Base-by-base conservation (phyloP, 805 yeast genomes). In the Candida incommunis region DNA sequence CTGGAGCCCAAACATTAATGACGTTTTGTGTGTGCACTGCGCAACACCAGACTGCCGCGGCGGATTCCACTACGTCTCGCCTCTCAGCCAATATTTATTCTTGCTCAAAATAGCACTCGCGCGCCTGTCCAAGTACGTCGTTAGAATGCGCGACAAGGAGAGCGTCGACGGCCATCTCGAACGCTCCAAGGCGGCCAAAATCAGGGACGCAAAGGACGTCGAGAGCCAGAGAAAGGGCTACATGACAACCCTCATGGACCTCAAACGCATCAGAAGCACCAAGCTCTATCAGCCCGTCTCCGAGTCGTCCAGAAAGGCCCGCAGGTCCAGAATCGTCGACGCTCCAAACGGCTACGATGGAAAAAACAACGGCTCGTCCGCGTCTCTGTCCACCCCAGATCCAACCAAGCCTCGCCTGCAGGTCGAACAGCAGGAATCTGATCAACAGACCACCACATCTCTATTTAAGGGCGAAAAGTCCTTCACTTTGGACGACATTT, bases 401-500 rank as follows among this genome's bases (percentile, higher is more conserved):
- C 27, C 27, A 25, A 22, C 41, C 1, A 35, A 45, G 2, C 46
- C 45, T 41, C 46, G 48, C 43, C 46, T 51, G 4, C 47, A 41
- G 43, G 51, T 53, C 26, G 49, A 48, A 23, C 55, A 51, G 20
- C 47, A 43, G n/a, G 37, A 31, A 31, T n/a, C 11, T 11, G 37
- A 31, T 13, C 37, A 31, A 18, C 5, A 9, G 18, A 9, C 37
- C n/a, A n/a, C 37, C 0, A 73, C 86, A 1, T 80, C 76, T 51
- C 68, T 84, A 42, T 71, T 87, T 45, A 76, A 80, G 54, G 82
- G 78, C 55, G 94, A 90, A 53, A 84, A 82, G 53, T 80, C 90
- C 0, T 72, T 92, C 44, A 90, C 96, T 0, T 71, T 92, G 54
- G 97, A 92, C 62, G 99, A 92, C 62, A 92, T 92, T 54, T 95